These are phyloP conservation scores for Cichorium intybus DNA, from an alignment of 140 eudicot genomes.

Conservation along the genomic window DNA sequence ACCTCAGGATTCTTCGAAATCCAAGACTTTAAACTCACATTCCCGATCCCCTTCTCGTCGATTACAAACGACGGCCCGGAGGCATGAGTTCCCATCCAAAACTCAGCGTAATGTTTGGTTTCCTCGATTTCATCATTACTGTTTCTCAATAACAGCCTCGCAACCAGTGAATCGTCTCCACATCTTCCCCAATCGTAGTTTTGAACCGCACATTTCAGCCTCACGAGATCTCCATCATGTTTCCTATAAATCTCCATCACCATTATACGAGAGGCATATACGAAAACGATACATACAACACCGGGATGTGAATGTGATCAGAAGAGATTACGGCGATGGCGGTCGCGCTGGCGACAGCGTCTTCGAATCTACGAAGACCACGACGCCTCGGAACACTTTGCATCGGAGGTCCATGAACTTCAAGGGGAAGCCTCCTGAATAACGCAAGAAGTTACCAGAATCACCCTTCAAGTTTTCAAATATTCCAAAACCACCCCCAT, in stretches of 20 bases:
- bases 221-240: conserved; percentile 27
- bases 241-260: conserved; percentile 21
- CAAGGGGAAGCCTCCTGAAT: conserved; percentile 8
- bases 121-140: conserved; percentile 37
- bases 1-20: conserved; percentile 43
- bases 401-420: neutral
- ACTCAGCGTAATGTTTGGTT: conserved; percentile 63
- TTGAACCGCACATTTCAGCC: conserved; percentile 63
- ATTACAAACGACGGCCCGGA: conserved; percentile 66
- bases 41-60: conserved; percentile 14
- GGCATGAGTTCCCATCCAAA: conserved; percentile 94
- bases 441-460: neutral
- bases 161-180: conserved; percentile 56
- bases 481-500: neutral
- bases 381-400: conserved; percentile 1
- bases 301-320: conserved; percentile 9
- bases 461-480: conserved; percentile 4
- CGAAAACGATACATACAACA: neutral
- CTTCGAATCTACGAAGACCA: conserved; percentile 11
- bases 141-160: conserved; percentile 37
- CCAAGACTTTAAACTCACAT: conserved; percentile 38
- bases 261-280: conserved; percentile 14
- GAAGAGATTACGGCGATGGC: neutral
- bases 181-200: conserved; percentile 76
- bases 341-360: conserved; percentile 18